A percentile compares a stretch with the other conserved stretches of the same genome.
Conservation (phyloP, 768 basidiomycete species). For the Tylopilus sp. region DNA sequence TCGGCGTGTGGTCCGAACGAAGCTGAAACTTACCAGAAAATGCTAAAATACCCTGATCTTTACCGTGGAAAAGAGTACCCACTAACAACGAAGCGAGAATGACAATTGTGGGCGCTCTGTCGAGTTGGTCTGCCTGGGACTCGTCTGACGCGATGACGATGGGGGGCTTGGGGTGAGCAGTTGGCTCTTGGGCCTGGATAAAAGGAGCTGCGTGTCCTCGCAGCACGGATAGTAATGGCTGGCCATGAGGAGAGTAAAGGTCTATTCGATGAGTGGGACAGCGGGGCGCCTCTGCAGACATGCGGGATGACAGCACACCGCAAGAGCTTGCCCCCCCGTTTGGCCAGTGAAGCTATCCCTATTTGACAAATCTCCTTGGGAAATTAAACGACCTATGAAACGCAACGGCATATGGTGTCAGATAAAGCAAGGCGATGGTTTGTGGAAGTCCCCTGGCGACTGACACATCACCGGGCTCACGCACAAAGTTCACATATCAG, state of each 20-base stretch:
- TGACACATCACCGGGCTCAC: slow-evolving; percentile 20
- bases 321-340: slow-evolving; percentile 21
- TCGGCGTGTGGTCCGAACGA: slow-evolving; percentile 7
- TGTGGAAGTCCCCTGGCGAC: slow-evolving; percentile 19
- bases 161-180: slow-evolving; percentile 10
- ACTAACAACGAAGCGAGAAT: slow-evolving; percentile 10
- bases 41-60: slow-evolving; percentile 15
- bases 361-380: slow-evolving; percentile 25
- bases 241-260: slow-evolving; percentile 27
- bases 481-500: slow-evolving; percentile 25
- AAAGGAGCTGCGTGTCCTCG: slow-evolving; percentile 26
- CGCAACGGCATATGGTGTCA: slow-evolving; percentile 23
- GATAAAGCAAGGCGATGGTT: slow-evolving; percentile 20
- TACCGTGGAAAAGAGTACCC: slow-evolving; percentile 31
- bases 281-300: slow-evolving; percentile 19
- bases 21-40: slow-evolving; percentile 20
- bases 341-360: slow-evolving; percentile 26
- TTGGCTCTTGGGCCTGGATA: slow-evolving; percentile 20
- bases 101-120: slow-evolving; percentile 1
- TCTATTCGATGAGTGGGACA: slow-evolving; percentile 15
- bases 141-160: neutral
- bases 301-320: slow-evolving; percentile 25
- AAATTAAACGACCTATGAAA: slow-evolving; percentile 30
- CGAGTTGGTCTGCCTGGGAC: slow-evolving; percentile 1
- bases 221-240: slow-evolving; percentile 21